These are phyloP conservation scores for Aspergillus floridensis DNA, from an alignment of 2,329 filamentous ascomycete genomes.

Conservation along the genomic window DNA sequence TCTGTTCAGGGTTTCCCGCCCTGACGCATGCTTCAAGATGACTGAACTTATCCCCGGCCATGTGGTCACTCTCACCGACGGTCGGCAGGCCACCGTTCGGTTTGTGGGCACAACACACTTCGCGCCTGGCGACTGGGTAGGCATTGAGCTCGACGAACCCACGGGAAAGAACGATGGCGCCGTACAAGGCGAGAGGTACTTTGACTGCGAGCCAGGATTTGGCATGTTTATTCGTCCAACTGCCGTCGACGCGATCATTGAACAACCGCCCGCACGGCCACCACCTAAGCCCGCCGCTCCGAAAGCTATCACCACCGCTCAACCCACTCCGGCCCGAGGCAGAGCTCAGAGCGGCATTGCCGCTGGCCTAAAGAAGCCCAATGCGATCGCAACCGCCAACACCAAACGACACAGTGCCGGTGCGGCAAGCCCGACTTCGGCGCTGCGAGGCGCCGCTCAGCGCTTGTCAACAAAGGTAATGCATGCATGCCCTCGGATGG, in stretches of 20 bases:
- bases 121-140: constrained; percentile 80
- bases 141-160: constrained; percentile 78
- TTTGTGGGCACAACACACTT: constrained; percentile 80
- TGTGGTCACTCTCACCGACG: constrained; percentile 74
- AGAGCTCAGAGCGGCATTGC: constrained; percentile 42
- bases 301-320: constrained; percentile 28
- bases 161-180: constrained; percentile 92
- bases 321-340: constrained; percentile 29
- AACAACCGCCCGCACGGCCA: constrained; percentile 35
- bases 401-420: constrained; percentile 67
- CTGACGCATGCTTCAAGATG: constrained; percentile 26
- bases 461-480: constrained; percentile 38
- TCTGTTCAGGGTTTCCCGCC: constrained; percentile 10
- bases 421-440: constrained; percentile 70
- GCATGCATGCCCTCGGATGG: constrained; percentile 19
- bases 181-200: constrained; percentile 84
- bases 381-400: constrained; percentile 53
- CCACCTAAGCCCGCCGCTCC: constrained; percentile 34
- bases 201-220: constrained; percentile 67
- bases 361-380: constrained; percentile 43
- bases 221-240: constrained; percentile 84
- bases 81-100: constrained; percentile 71
- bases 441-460: constrained; percentile 49
- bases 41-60: constrained; percentile 57
- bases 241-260: constrained; percentile 58